Conservation (phyloP, 1,284 basidiomycete genomes). For the Xanthoconium separans region DNA sequence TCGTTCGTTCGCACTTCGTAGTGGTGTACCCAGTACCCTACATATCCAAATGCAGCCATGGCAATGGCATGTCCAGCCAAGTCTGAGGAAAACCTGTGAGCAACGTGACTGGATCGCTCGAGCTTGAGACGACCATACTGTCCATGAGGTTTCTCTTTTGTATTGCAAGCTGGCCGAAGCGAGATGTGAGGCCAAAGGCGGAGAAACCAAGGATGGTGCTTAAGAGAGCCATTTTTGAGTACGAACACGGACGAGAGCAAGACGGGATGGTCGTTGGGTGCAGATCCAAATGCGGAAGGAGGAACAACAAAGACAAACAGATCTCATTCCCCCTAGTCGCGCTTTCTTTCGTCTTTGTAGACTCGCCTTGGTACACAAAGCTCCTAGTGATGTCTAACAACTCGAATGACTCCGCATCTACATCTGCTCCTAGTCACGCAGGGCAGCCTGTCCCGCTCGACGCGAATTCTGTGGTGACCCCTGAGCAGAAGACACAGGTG, state of each 20-base stretch:
- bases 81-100: conserved; percentile 40
- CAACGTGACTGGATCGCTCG: not conserved
- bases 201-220: conserved; percentile 77
- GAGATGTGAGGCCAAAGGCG: conserved; percentile 71
- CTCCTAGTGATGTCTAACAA: conserved; percentile 19
- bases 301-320: conserved; percentile 28
- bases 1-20: conserved; percentile 62
- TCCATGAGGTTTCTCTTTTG: conserved; percentile 66
- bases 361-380: not conserved
- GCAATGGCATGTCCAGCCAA: conserved; percentile 60
- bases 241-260: not conserved
- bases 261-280: conserved; percentile 4
- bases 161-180: conserved; percentile 80
- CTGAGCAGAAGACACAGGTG: conserved; percentile 28
- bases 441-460: conserved; percentile 17
- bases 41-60: conserved; percentile 66
- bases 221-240: conserved; percentile 60
- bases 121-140: conserved; percentile 47
- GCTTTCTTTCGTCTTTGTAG: not conserved
- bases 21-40: conserved; percentile 65
- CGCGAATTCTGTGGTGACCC: conserved; percentile 22
- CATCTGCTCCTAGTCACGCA: not conserved
- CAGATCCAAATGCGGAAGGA: conserved; percentile 12
- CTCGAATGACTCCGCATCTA: not conserved
- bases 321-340: not conserved